Evolutionary conservation across 257 asterid genomes (phyloP), one percentile per base, ranked within the genome.

Genomic region (Handroanthus guayacan): DNA sequence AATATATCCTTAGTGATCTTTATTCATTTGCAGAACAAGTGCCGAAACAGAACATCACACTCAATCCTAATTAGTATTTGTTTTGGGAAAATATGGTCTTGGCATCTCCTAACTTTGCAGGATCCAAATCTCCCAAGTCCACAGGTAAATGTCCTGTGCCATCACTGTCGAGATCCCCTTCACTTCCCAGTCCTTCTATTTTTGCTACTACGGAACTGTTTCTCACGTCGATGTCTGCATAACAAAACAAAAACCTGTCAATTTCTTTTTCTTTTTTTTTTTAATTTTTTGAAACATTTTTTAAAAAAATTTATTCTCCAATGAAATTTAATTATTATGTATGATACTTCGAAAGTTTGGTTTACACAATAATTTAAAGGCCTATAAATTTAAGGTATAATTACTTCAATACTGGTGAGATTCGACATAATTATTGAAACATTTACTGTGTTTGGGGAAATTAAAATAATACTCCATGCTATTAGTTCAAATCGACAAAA

Each of bases 131-230:
- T 3, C 85, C 92, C 74, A 86, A 78, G 14, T 90, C 88, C 34
- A 82, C 54, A 0, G 96, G 90, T 37, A 90, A 62, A 82, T 87
- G 86, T n/a, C 89, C 87, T 1, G 89, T 86, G n/a, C 87, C 95
- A 67, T 87, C 93, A 60, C 86, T 85, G 48, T 84, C 87, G 2
- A 86, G 81, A 51, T 89, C 89, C 36, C 92, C 90, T 12, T 84
- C 83, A 1, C 79, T 78, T 0, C 84, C 75, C 57, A 91, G 70
- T 25, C 92, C 96, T 77, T 87, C 85, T 3, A 85, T 69, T 52
- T 80, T 80, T 48, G 80, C 84, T 6, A 82, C 80, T 11, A 79
- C 36, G 0, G 84, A 65, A 43, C 74, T 73, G 3, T 67, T 89
- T 54, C 79, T 68, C 58, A 83, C 25, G 5, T 84, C 85, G 70